These are phyloP conservation scores for Penicillium lagena DNA, from an alignment of 495 filamentous ascomycete species.

Conservation along the genomic window DNA sequence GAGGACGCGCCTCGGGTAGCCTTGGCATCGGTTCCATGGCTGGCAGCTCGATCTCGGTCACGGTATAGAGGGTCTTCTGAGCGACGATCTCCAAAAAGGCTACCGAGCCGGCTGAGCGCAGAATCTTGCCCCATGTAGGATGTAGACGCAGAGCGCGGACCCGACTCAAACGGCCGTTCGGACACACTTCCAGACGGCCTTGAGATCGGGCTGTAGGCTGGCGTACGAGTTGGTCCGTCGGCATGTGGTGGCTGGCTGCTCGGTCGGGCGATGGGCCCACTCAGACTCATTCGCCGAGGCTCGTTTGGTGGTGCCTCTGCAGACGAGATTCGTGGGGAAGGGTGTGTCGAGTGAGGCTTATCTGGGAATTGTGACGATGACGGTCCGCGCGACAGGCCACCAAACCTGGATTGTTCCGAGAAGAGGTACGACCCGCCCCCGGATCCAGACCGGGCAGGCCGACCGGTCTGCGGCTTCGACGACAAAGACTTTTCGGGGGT, in stretches of 20 bases:
- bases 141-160: constrained; percentile 8
- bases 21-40: constrained; percentile 29
- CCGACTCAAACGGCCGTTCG: constrained; percentile 25
- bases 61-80: constrained; percentile 34
- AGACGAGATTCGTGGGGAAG: constrained; percentile 33
- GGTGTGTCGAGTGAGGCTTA: constrained; percentile 32
- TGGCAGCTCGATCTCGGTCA: constrained; percentile 27
- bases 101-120: constrained; percentile 23
- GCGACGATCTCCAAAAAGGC: constrained; percentile 37
- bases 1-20: constrained; percentile 7
- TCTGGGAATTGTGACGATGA: constrained; percentile 31
- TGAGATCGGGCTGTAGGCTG: constrained; percentile 35
- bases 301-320: constrained; percentile 29
- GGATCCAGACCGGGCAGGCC: constrained; percentile 39
- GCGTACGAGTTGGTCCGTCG: constrained; percentile 23
- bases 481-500: constrained; percentile 59
- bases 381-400: constrained; percentile 23
- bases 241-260: constrained; percentile 40
- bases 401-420: constrained; percentile 29
- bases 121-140: constrained; percentile 27
- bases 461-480: constrained; percentile 24
- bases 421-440: constrained; percentile 23
- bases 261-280: constrained; percentile 32
- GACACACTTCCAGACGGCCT: constrained; percentile 15
- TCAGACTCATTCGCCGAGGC: constrained; percentile 35